Evolutionary conservation across 345 rosid species (phyloP), one percentile per base, ranked within the genome.

Genomic region (Linum usitatissimum): DNA sequence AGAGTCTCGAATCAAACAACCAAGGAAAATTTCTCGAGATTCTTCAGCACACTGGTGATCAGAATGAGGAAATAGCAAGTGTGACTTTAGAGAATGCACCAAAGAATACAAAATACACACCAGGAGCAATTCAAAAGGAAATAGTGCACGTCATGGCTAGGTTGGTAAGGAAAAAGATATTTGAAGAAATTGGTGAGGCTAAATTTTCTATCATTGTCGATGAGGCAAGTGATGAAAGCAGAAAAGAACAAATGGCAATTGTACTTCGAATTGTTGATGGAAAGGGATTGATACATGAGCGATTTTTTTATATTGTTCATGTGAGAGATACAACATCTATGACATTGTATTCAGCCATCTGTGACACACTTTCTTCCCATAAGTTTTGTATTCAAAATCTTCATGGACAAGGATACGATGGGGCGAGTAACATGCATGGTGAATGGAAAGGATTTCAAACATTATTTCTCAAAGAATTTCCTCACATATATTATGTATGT

Each of bases 381-480:
- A 7, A 39, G 28, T 48, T 67, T 40, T 13, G 36, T 30, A 30
- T 66, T 18, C 10, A 62, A 10, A 66, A 66, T 60, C 20, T 66
- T 3, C 5, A 1, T 8, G 13, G 55, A 21, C 18, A 66, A 9
- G 18, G 60, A 10, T 71, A 71, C 36, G 57, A 62, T 57, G 60
- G 30, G 45, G 64, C 53, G 5, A 57, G 64, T 39, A 66, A 48
- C n/a, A 66, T 70, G 57, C 18, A 10, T 2, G 58, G 51, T 6
- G 58, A 65, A 9, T 54, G 6, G 49, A 65, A 64, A 5, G 28
- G 21, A 0, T 30, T 54, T 12, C 30, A 61, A 39, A 40, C 64
- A 7, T 36, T 55, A 18, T 3, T 62, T 66, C 3, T 17, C 0
- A 49, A 28, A 7, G 12, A 61, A 12, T 64, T 12, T 19, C 39